Percentiles rank a stretch among this genome's conserved stretches.
Evolutionary conservation across 345 rosid species (phyloP).

Genomic region (Ceriops tagal): DNA sequence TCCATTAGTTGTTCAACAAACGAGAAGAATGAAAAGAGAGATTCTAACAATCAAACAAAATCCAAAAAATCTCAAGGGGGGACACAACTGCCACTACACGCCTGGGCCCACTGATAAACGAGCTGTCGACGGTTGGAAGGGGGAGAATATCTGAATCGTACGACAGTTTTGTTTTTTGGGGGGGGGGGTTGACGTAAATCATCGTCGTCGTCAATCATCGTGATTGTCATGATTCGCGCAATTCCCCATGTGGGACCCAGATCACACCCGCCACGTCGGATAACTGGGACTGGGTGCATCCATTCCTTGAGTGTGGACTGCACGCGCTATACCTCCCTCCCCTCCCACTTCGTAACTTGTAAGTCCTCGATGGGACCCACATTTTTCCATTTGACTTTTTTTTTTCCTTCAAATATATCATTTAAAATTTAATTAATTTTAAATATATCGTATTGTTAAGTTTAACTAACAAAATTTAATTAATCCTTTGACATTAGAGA

Average conservation of each 20-base stretch:
- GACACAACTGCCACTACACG: too few species aligned
- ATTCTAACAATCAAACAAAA: conserved; percentile 6
- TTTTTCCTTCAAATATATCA: too few species aligned
- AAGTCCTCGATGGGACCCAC: too few species aligned
- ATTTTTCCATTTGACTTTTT: too few species aligned
- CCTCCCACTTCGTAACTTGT: too few species aligned
- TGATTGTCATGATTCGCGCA: too few species aligned
- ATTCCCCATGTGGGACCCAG: neutral
- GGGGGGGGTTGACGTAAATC: neutral
- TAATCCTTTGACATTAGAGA: too few species aligned
- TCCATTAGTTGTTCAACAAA: too few species aligned
- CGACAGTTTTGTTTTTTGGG: neutral
- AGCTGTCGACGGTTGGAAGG: conserved; percentile 1
- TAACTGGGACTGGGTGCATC: neutral
- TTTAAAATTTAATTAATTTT: too few species aligned
- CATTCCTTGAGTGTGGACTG: neutral
- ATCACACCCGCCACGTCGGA: neutral
- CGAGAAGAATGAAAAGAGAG: neutral
- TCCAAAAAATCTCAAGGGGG: neutral
- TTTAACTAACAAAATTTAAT: too few species aligned
- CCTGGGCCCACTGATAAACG: neutral
- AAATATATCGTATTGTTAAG: too few species aligned
- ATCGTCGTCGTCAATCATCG: too few species aligned
- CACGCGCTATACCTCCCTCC: neutral
- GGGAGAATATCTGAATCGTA: conserved; percentile 18